A percentile compares a stretch with the other conserved stretches of the same genome.
phyloP scores from a whole-genome alignment of 306 rosid species.

The Erythrophleum fordii region DNA sequence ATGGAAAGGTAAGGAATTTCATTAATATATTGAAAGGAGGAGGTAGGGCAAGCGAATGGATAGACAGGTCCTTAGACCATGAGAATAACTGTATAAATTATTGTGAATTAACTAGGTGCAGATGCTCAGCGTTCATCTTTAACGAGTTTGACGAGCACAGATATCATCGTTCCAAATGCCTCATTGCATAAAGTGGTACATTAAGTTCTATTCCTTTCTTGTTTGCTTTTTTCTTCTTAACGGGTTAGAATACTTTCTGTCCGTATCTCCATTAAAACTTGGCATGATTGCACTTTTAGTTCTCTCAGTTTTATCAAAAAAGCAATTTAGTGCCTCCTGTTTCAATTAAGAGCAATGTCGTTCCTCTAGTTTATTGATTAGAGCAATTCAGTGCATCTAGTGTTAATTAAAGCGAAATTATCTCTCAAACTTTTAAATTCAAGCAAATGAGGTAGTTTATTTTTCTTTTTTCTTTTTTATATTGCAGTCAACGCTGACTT shows the following conservation, averaged over 20 bases:
- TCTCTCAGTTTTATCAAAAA: background rate
- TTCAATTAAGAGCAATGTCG: background rate
- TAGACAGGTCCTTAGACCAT: background rate
- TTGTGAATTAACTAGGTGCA: background rate
- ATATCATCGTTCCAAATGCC: background rate
- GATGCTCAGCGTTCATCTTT: background rate
- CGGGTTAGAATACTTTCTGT: background rate
- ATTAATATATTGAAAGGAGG: background rate
- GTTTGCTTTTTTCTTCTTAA: background rate
- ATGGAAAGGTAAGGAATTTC: conserved; percentile 19
- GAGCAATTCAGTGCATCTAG: background rate
- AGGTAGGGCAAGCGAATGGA: background rate
- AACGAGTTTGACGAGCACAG: conserved; percentile 7
- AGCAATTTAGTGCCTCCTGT: background rate
- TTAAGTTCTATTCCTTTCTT: background rate
- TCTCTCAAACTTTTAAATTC: background rate
- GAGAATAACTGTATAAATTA: background rate
- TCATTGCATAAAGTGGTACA: conserved; percentile 18
- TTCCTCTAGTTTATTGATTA: background rate
- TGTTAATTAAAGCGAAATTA: background rate
- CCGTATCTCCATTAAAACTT: background rate
- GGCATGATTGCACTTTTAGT: background rate
- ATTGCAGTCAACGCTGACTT: no score
- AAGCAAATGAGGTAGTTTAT: background rate
- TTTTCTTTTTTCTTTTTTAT: no score